Conservation (phyloP, 192 early-diverging fungal species). For the Gigaspora rosea region DNA sequence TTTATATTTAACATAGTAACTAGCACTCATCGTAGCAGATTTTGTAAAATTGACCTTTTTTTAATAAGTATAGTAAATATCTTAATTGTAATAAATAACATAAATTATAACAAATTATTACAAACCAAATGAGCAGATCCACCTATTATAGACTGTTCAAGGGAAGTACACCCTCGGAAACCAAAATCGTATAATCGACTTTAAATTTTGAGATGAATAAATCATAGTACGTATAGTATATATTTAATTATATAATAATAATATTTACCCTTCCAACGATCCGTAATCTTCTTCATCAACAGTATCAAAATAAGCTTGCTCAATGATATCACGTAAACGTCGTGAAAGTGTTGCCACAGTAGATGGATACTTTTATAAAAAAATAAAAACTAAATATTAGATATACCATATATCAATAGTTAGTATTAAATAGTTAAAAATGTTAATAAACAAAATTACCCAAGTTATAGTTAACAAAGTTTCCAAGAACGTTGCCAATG, state of each 20-base stretch:
- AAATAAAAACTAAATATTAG: neutral
- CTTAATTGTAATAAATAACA: neutral
- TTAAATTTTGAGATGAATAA: constrained; percentile 14
- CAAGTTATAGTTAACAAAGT: constrained; percentile 82
- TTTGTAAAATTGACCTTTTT: constrained; percentile 77
- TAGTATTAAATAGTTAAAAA: neutral
- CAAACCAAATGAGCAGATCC: constrained; percentile 79
- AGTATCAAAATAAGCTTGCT: constrained; percentile 59
- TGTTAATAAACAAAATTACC: constrained; percentile 43
- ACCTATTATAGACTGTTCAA: constrained; percentile 86
- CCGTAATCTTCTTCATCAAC: constrained; percentile 63
- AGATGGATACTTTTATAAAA: constrained; percentile 68
- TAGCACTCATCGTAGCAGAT: constrained; percentile 78
- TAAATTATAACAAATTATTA: neutral
- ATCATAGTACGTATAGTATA: neutral
- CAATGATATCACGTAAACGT: constrained; percentile 60
- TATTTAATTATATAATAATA: neutral
- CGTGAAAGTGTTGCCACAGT: constrained; percentile 85
- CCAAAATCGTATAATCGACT: constrained; percentile 87
- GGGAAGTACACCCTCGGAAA: constrained; percentile 84
- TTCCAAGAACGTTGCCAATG: constrained; percentile 82
- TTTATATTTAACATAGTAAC: constrained; percentile 74
- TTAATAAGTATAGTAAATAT: neutral
- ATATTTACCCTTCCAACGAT: constrained; percentile 54
- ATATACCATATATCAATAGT: too few relatives aligned